Conservation (phyloP, 768 basidiomycete genomes). For the Kwoniella sp. region DNA sequence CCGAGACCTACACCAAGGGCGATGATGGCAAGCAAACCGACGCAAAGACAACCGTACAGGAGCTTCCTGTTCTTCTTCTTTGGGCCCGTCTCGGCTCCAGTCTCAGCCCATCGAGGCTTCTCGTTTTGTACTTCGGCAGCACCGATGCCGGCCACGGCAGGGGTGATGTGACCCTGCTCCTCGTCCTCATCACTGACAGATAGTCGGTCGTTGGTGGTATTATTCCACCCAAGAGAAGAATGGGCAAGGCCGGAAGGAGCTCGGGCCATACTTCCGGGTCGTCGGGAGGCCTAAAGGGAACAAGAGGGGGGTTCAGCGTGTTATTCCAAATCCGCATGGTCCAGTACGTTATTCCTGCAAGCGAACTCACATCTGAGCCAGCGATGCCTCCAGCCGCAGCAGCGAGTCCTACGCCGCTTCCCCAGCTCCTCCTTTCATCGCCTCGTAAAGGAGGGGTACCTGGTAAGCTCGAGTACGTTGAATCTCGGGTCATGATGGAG, state of each 20-base stretch:
- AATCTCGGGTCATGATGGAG: slow-evolving; percentile 45
- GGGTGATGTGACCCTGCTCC: slow-evolving; percentile 46
- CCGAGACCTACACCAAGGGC: slow-evolving; percentile 50
- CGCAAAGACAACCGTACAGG: slow-evolving; percentile 40
- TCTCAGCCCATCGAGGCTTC: slow-evolving; percentile 42
- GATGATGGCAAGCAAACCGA: slow-evolving; percentile 30
- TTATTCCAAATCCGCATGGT: too few species aligned
- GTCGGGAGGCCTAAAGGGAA: neutral
- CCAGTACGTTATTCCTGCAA: too few species aligned
- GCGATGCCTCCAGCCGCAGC: slow-evolving; percentile 35
- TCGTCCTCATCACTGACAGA: slow-evolving; percentile 38
- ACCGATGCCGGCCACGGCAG: slow-evolving; percentile 26
- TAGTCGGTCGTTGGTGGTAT: slow-evolving; percentile 26
- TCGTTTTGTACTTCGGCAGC: slow-evolving; percentile 30
- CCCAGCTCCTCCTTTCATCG: slow-evolving; percentile 39
- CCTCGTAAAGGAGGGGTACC: slow-evolving; percentile 37
- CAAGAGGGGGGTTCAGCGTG: neutral
- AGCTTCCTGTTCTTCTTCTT: slow-evolving; percentile 41
- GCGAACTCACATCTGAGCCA: slow-evolving; percentile 29
- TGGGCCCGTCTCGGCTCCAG: neutral
- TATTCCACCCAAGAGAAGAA: slow-evolving; percentile 35
- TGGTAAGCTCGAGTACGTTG: slow-evolving; percentile 32
- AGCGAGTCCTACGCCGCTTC: slow-evolving; percentile 38
- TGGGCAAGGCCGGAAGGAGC: slow-evolving; percentile 31
- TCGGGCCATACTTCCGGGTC: slow-evolving; percentile 21